phyloP scores from a whole-genome alignment of 2,329 filamentous ascomycete genomes.

The Albophoma yamanashiensis region DNA sequence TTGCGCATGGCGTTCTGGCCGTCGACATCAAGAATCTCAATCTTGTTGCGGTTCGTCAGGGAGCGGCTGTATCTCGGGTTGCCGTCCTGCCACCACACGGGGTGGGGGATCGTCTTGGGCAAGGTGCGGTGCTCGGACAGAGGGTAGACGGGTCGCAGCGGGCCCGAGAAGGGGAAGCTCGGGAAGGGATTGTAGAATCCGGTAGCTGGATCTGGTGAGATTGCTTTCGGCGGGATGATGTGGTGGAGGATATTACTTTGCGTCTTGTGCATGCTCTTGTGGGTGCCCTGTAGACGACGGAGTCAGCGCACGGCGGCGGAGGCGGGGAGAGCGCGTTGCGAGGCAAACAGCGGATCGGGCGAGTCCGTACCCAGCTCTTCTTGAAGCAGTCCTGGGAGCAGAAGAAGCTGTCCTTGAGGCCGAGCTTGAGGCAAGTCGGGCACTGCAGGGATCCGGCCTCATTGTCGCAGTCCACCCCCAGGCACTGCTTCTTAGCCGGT shows the following conservation, averaged over 20 bases:
- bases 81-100: slow-evolving; percentile 82
- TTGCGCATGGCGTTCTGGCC: slow-evolving; percentile 86
- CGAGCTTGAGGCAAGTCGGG: slow-evolving; percentile 86
- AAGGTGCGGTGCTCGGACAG: slow-evolving; percentile 63
- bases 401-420: slow-evolving; percentile 83
- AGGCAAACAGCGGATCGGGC: neutral
- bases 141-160: slow-evolving; percentile 77
- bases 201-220: slow-evolving; percentile 86
- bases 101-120: slow-evolving; percentile 69
- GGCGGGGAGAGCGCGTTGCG: too few species aligned
- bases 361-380: slow-evolving; percentile 76
- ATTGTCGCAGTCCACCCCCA: slow-evolving; percentile 75
- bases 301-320: slow-evolving; percentile 6
- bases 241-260: slow-evolving; percentile 65
- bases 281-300: slow-evolving; percentile 48
- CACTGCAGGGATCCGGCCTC: slow-evolving; percentile 82
- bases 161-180: slow-evolving; percentile 70
- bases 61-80: slow-evolving; percentile 52
- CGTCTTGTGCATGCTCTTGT: slow-evolving; percentile 65
- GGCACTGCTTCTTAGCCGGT: slow-evolving; percentile 57
- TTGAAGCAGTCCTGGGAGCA: slow-evolving; percentile 99
- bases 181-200: slow-evolving; percentile 90
- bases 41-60: slow-evolving; percentile 64
- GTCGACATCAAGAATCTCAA: slow-evolving; percentile 69
- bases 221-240: slow-evolving; percentile 65